Base-by-base conservation (phyloP, 768 basidiomycete species). In the Ramaria rubella region DNA sequence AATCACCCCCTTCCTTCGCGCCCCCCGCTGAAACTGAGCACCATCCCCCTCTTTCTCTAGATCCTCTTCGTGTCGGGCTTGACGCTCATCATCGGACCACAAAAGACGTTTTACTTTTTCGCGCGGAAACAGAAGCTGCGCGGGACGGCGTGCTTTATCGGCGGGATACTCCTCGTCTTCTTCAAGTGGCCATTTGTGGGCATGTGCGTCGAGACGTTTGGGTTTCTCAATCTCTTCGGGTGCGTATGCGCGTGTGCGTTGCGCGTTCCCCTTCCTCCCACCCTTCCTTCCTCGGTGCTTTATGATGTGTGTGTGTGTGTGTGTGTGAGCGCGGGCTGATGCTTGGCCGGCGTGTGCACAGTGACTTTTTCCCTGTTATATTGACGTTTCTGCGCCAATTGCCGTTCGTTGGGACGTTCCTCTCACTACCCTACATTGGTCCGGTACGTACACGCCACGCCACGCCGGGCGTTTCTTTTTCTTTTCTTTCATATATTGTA, bases 311-410 rank as follows among this genome's bases (percentile, higher is more conserved):
- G n/a, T 23, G 4, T 11, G 31, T 26, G 2, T 29, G 26, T 17
- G n/a, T 51, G 9, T 49, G 27, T 38, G 21, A 5, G 29, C 19
- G 14, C 11, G 17, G 38, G 29, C 34, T 51, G 42, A 15, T n/a
- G 27, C 21, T 14, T 11, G 42, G 1, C 40, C 27, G n/a, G 15
- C 38, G 19, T 14, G 21, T n/a, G 27, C 43, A 45, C 73, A 98
- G 95, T 44, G 95, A 97, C 73, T 99, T 99, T 78, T 98, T 98
- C 82, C 96, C 96, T 5, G 96, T 98, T 59, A 87, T 99, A 55
- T 76, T 99, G 49, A 94, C 92, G n/a, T 97, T 98, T 78, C 73
- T 98, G 60, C 81, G 94, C 55, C 95, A 97, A 73, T 69, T 98
- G 45, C 95, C 96, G 4, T 84, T 96, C 61, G 79, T 99, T 56